Conservation (phyloP, 805 yeast genomes). For the Alloascoidea hylecoeti region DNA sequence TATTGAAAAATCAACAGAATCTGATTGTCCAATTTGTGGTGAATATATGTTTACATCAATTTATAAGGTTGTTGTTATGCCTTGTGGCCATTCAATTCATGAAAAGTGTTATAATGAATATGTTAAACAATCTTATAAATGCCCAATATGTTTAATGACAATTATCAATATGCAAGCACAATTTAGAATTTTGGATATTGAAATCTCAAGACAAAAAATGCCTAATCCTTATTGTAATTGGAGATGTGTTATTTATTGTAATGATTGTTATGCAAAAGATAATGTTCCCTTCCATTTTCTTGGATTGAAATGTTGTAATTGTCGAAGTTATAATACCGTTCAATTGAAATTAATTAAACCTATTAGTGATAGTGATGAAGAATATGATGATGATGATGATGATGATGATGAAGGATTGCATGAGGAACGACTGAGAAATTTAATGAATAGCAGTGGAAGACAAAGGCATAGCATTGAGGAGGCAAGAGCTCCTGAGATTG, state of each 20-base stretch:
- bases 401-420: not conserved
- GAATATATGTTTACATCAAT: constrained; percentile 82
- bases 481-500: not conserved
- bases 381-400: constrained; percentile 23
- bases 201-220: constrained; percentile 58
- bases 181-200: constrained; percentile 76
- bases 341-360: constrained; percentile 60
- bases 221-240: constrained; percentile 72
- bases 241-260: constrained; percentile 65
- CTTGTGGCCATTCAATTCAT: constrained; percentile 91
- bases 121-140: constrained; percentile 73
- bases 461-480: constrained; percentile 1
- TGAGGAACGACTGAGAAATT: not conserved
- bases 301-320: constrained; percentile 73
- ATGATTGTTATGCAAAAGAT: constrained; percentile 49
- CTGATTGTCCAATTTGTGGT: constrained; percentile 87
- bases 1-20: constrained; percentile 75
- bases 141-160: constrained; percentile 83
- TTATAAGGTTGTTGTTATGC: constrained; percentile 77
- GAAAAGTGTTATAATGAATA: constrained; percentile 71
- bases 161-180: constrained; percentile 80
- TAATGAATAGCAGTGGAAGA: not conserved
- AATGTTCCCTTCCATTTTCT: constrained; percentile 31
- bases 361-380: constrained; percentile 32
- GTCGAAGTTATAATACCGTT: constrained; percentile 77